These are phyloP conservation scores for Fusarium sterilihyphosum DNA, from an alignment of 2,329 filamentous ascomycete genomes.

Conservation along the genomic window DNA sequence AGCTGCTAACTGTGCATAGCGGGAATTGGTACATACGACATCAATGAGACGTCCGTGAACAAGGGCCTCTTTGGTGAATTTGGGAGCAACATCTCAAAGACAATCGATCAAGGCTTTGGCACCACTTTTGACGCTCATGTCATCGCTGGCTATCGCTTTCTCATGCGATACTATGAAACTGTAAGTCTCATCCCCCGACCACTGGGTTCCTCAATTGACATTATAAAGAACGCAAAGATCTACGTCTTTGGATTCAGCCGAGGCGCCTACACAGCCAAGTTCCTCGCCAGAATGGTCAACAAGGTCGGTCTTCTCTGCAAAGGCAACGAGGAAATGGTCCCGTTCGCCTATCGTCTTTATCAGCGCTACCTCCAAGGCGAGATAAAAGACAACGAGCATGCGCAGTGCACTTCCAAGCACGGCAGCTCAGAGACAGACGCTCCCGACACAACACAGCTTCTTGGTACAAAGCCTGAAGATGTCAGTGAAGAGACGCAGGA, in stretches of 20 bases:
- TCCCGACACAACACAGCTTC: conserved; percentile 22
- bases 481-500: conserved; percentile 38
- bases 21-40: conserved; percentile 62
- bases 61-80: conserved; percentile 49
- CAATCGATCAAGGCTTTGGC: conserved; percentile 56
- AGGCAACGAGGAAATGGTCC: conserved; percentile 64
- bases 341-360: conserved; percentile 59
- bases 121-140: conserved; percentile 62
- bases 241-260: conserved; percentile 66
- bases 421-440: background rate
- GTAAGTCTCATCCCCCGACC: conserved; percentile 33
- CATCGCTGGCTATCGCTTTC: conserved; percentile 61
- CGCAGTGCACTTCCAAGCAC: conserved; percentile 22
- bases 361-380: conserved; percentile 54
- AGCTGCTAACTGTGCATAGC: conserved; percentile 41
- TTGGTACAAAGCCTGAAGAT: conserved; percentile 28
- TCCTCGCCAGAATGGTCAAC: conserved; percentile 62
- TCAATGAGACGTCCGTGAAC: conserved; percentile 54
- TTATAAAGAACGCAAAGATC: conserved; percentile 56
- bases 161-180: conserved; percentile 63
- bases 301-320: conserved; percentile 60
- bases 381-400: conserved; percentile 45
- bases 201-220: accelerated
- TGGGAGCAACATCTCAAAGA: conserved; percentile 50
- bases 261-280: conserved; percentile 63